Percentiles rank a stretch among this genome's conserved stretches.
These are phyloP conservation scores for Talaromyces sp. DNA, from an alignment of 2,329 filamentous ascomycete species.

Conservation along the genomic window DNA sequence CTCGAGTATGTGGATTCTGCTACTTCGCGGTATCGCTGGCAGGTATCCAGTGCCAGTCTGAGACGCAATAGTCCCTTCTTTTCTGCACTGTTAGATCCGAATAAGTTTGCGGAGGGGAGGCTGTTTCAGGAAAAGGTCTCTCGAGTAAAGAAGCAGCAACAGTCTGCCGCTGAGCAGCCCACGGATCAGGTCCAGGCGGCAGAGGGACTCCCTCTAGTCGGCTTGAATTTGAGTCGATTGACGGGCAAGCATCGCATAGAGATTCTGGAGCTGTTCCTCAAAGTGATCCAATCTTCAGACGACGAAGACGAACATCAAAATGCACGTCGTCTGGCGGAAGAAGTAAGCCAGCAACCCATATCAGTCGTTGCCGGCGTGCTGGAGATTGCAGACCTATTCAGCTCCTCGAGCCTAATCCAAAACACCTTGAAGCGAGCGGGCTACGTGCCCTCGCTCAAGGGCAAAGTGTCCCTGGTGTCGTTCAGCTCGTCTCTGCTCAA, in stretches of 20 bases:
- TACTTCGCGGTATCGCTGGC: constrained; percentile 22
- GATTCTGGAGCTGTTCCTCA: constrained; percentile 29
- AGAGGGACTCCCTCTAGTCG: constrained; percentile 22
- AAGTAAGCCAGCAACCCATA: constrained; percentile 23
- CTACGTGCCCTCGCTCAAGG: constrained; percentile 26
- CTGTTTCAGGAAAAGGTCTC: constrained; percentile 23
- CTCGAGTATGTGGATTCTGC: constrained; percentile 25
- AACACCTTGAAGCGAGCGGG: constrained; percentile 18
- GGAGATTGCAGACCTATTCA: constrained; percentile 30
- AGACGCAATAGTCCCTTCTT: constrained; percentile 35
- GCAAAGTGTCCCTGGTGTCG: constrained; percentile 19
- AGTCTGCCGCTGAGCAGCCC: background rate
- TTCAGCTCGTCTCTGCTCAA: constrained; percentile 23
- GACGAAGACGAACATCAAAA: constrained; percentile 16
- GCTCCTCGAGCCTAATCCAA: constrained; percentile 24
- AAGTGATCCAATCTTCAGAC: constrained; percentile 22
- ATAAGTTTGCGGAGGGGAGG: constrained; percentile 39
- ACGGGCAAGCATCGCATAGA: constrained; percentile 25
- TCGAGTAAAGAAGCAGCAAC: constrained; percentile 4
- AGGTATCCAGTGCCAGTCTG: constrained; percentile 28
- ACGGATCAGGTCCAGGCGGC: background rate
- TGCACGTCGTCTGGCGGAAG: constrained; percentile 16
- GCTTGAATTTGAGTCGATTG: constrained; percentile 21
- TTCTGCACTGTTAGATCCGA: constrained; percentile 33
- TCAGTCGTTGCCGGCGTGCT: constrained; percentile 28